These are phyloP conservation scores for Porphyrellus cyaneotinctus DNA, from an alignment of 768 basidiomycete genomes.

Conservation along the genomic window DNA sequence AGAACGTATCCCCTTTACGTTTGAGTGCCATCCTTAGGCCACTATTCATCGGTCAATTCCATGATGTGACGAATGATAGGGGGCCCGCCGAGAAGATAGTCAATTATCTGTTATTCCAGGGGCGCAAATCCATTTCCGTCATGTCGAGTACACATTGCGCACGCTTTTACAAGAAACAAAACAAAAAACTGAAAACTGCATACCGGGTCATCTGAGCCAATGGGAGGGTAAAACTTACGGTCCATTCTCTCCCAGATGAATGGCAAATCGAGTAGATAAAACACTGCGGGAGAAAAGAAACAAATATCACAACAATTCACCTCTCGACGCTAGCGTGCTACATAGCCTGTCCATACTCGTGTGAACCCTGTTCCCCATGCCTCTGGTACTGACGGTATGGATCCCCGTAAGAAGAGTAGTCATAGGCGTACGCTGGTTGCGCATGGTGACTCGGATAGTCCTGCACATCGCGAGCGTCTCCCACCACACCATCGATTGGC, in stretches of 20 bases:
- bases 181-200: not conserved
- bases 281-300: slow-evolving; percentile 19
- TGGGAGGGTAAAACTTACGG: not conserved
- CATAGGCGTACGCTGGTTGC: slow-evolving; percentile 23
- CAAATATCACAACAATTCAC: slow-evolving; percentile 14
- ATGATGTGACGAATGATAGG: too few relatives aligned
- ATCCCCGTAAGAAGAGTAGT: slow-evolving; percentile 29
- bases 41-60: too few relatives aligned
- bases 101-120: too few relatives aligned
- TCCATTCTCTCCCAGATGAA: slow-evolving; percentile 1
- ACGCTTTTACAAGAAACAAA: too few relatives aligned
- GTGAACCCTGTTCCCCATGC: slow-evolving; percentile 25
- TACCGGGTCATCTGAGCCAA: not conserved
- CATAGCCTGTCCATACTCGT: slow-evolving; percentile 33
- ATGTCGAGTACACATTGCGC: too few relatives aligned
- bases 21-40: too few relatives aligned
- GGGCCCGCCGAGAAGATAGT: too few relatives aligned
- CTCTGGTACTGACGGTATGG: slow-evolving; percentile 28
- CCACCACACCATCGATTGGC: slow-evolving; percentile 29
- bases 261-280: slow-evolving; percentile 27
- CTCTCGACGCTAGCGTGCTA: slow-evolving; percentile 18
- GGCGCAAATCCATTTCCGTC: too few relatives aligned
- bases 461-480: slow-evolving; percentile 39
- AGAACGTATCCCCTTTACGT: too few relatives aligned
- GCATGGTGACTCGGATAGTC: slow-evolving; percentile 32